These are phyloP conservation scores for Arachis hypogaea DNA, from an alignment of 306 rosid species.

Conservation along the genomic window DNA sequence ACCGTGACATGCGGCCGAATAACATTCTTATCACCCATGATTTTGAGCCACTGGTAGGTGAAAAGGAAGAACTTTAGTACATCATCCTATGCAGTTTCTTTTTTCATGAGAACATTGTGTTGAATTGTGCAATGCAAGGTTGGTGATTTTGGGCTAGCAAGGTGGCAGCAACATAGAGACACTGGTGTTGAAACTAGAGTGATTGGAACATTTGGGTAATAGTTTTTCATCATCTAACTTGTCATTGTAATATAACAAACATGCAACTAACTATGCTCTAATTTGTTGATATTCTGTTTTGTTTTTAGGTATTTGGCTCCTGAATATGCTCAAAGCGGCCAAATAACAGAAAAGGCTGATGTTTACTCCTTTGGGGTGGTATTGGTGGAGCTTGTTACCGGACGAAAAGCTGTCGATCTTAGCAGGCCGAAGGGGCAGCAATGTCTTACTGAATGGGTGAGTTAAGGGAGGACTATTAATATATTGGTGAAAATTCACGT, in stretches of 20 bases:
- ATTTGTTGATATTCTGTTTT: constrained; percentile 18
- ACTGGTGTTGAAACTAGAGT: constrained; percentile 94
- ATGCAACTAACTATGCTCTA: constrained; percentile 32
- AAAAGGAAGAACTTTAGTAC: background rate
- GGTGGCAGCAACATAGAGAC: constrained; percentile 99
- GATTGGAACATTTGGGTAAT: constrained; percentile 95
- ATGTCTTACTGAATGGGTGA: constrained; percentile 97
- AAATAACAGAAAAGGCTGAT: constrained; percentile 97
- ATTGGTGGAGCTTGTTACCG: constrained; percentile 86
- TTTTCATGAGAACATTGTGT: background rate
- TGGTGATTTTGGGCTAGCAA: constrained; percentile 99
- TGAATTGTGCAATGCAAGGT: constrained; percentile 63
- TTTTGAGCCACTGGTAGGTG: constrained; percentile 89
- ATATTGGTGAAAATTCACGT: too few species aligned
- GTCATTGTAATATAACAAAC: background rate
- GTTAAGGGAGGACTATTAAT: constrained; percentile 22
- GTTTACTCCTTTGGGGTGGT: constrained; percentile 97
- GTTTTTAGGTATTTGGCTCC: constrained; percentile 86
- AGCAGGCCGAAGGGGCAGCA: constrained; percentile 95
- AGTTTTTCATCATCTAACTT: constrained; percentile 9
- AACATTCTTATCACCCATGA: constrained; percentile 99
- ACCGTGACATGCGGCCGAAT: constrained; percentile 98
- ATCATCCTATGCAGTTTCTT: background rate
- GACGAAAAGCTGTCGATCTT: constrained; percentile 95
- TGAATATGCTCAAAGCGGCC: constrained; percentile 98